Evolutionary conservation across 1,284 basidiomycete genomes (phyloP).

Genomic region (Takashimella koratensis): DNA sequence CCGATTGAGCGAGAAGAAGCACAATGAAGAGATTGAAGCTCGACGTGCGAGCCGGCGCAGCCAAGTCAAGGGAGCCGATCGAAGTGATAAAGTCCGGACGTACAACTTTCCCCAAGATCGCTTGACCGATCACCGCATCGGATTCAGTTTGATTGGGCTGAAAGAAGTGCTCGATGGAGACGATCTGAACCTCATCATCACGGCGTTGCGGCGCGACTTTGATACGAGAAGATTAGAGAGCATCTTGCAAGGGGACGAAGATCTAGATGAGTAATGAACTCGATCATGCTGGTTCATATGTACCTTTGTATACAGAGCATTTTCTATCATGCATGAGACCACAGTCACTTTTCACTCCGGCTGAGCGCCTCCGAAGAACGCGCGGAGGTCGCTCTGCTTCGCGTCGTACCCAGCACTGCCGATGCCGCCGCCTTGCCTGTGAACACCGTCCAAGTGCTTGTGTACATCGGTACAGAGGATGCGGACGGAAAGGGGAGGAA

Average conservation of each 20-base stretch:
- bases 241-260: conserved; percentile 54
- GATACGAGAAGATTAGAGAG: conserved; percentile 65
- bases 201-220: conserved; percentile 63
- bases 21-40: conserved; percentile 65
- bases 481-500: conserved; percentile 31
- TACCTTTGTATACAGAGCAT: no score
- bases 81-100: conserved; percentile 89
- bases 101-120: conserved; percentile 91
- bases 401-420: conserved; percentile 68
- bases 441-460: conserved; percentile 49
- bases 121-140: conserved; percentile 86
- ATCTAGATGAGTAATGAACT: conserved; percentile 41
- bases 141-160: conserved; percentile 70
- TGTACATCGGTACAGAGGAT: conserved; percentile 45
- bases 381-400: conserved; percentile 68
- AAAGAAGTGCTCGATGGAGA: conserved; percentile 73
- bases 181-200: conserved; percentile 57
- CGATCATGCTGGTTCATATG: no score
- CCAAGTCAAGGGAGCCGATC: conserved; percentile 72
- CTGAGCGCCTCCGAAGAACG: conserved; percentile 65
- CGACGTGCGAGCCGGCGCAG: conserved; percentile 65
- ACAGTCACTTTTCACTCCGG: no score
- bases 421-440: conserved; percentile 72
- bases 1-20: conserved; percentile 72
- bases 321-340: no score